Evolutionary conservation across 1,284 basidiomycete species (phyloP), one percentile per base, ranked within the genome.

Genomic region (Pseudozyma tsukubaensis): DNA sequence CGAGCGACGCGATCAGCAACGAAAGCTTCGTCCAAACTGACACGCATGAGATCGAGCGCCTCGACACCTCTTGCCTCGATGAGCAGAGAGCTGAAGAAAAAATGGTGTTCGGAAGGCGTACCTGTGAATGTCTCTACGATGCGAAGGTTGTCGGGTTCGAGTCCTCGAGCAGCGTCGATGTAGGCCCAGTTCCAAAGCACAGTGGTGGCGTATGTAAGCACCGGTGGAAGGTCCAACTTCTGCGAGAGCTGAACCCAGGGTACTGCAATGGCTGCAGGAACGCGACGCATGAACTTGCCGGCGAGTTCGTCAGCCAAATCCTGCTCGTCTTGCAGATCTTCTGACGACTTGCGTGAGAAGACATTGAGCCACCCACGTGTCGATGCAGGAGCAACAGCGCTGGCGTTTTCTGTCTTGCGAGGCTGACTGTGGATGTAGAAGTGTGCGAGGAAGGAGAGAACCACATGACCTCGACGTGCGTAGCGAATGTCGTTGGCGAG

Each of bases 161-260:
- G 67, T 2, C 85, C 84, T 8, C 55, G 67, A 0, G 75, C 34
- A 9, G 79, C 70, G 59, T 86, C 80, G 18, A 75, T 66, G 42
- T 84, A 70, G 84, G 86, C 84, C 93, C 93, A 97, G 82, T 97
- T 97, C 87, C 94, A 98, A 8, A 98, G 88, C 2, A 97, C 94
- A 34, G 91, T 92, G 83, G 96, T 94, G 12, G 94, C 92, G 81
- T 97, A 98, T 1, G 94, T 97, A 49, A 96, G 88, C 44, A 97
- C 88, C 0, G 95, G 94, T 0, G 96, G 94, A 1, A 98, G 86
- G 65, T 92, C 91, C 14, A 98, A 89, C 52, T 92, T 87, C 0
- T 87, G 85, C 19, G 90, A 93, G 24, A 94, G 87, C 72, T 89
- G 87, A n/a, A 94, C 66, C 67, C 75, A 77, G 1, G 88, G 95